Evolutionary conservation across 208 protist species (phyloP).

Genomic region (Herpetomonas tarakana): DNA sequence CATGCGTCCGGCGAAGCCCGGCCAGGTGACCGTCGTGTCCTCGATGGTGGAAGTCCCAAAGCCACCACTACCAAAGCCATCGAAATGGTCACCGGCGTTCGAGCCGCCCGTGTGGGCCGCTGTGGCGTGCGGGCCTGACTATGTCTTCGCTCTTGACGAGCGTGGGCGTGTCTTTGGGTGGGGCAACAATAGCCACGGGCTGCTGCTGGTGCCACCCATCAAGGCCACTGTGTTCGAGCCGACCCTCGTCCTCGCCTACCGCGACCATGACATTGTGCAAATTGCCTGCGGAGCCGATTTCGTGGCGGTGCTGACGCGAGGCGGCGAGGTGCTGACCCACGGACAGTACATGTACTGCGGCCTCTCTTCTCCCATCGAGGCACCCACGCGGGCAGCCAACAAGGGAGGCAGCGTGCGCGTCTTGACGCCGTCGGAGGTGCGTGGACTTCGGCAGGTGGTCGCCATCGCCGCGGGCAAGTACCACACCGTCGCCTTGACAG

Average conservation of each 20-base stretch:
- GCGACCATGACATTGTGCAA: conserved; percentile 34
- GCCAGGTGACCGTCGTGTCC: conserved; percentile 25
- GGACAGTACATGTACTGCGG: conserved; percentile 66
- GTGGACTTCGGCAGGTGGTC: conserved; percentile 28
- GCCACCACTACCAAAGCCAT: no score
- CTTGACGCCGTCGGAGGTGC: conserved; percentile 20
- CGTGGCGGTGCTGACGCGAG: conserved; percentile 48
- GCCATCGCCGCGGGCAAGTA: conserved; percentile 48
- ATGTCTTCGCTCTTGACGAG: conserved; percentile 47
- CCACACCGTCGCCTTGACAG: conserved; percentile 67
- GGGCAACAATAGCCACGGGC: conserved; percentile 59
- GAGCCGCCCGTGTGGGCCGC: conserved; percentile 21
- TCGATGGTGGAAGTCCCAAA: conserved; percentile 8
- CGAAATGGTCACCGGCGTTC: conserved; percentile 20
- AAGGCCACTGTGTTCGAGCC: conserved; percentile 35
- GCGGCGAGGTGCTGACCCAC: conserved; percentile 51
- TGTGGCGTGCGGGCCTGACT: conserved; percentile 60
- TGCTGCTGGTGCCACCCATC: conserved; percentile 8
- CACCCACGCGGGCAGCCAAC: neutral
- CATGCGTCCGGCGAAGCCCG: conserved; percentile 15
- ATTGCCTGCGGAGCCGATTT: conserved; percentile 77
- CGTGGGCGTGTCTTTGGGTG: conserved; percentile 50
- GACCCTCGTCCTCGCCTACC: conserved; percentile 28
- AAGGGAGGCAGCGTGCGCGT: conserved; percentile 1
- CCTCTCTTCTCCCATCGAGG: conserved; percentile 6